Evolutionary conservation across 2,329 filamentous ascomycete species (phyloP).

Genomic region (Davidsoniella virescens): DNA sequence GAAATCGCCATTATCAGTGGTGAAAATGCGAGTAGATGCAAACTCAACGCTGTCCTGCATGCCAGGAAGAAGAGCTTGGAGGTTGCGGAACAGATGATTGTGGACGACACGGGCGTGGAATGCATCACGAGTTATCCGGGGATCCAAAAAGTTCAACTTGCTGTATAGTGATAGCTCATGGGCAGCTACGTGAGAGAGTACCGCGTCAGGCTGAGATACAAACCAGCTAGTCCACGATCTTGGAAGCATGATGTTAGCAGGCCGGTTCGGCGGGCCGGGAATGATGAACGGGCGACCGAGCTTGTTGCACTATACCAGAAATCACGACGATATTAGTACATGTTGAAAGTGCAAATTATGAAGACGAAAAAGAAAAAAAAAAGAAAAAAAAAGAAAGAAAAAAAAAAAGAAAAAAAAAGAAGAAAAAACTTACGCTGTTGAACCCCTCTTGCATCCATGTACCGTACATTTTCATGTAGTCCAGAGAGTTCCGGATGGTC

Average conservation of each 20-base stretch:
- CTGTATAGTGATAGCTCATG: slow-evolving; percentile 24
- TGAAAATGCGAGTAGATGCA: slow-evolving; percentile 23
- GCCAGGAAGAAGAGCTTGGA: slow-evolving; percentile 24
- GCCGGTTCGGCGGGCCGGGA: slow-evolving; percentile 25
- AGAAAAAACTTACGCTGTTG: slow-evolving; percentile 21
- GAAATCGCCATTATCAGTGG: slow-evolving; percentile 22
- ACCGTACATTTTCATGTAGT: slow-evolving; percentile 23
- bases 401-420: too few species aligned
- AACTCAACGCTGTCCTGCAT: slow-evolving; percentile 25
- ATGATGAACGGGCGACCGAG: slow-evolving; percentile 26
- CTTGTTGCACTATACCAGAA: slow-evolving; percentile 23
- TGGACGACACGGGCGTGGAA: slow-evolving; percentile 28
- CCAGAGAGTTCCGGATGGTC: slow-evolving; percentile 24
- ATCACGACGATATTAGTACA: background rate
- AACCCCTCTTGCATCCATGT: slow-evolving; percentile 29
- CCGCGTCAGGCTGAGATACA: slow-evolving; percentile 29
- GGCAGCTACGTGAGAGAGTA: slow-evolving; percentile 26
- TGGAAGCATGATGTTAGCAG: slow-evolving; percentile 29
- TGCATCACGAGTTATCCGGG: slow-evolving; percentile 19
- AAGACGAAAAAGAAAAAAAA: too few species aligned
- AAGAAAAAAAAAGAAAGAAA: too few species aligned
- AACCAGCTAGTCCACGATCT: slow-evolving; percentile 28
- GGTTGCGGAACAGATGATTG: slow-evolving; percentile 27
- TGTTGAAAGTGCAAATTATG: background rate
- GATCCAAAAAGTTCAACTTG: slow-evolving; percentile 28